A percentile compares a stretch with the other conserved stretches of the same genome.
phyloP scores from a whole-genome alignment of 495 filamentous ascomycete species.

The Cercophora newfieldiana region DNA sequence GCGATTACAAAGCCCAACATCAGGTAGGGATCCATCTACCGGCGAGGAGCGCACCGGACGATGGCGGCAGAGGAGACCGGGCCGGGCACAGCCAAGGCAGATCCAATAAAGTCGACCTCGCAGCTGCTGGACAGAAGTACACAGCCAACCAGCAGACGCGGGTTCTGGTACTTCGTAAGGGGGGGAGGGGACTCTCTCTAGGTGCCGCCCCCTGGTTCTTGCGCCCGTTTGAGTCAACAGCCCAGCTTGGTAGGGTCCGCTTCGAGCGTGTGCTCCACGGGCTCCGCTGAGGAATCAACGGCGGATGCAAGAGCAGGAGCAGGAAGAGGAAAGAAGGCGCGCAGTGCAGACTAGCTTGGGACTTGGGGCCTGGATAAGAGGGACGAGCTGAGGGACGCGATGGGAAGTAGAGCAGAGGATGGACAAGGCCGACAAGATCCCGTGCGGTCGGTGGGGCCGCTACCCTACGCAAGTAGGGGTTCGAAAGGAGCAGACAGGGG shows the following conservation, averaged over 20 bases:
- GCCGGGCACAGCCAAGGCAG: conserved; percentile 6
- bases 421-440: conserved; percentile 19
- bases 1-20: not conserved
- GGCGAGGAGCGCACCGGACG: not conserved
- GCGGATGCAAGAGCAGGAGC: not conserved
- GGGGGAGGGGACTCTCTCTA: not conserved
- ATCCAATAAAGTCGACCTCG: conserved; percentile 4
- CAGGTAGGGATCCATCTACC: not conserved
- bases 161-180: conserved; percentile 4
- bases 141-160: not conserved
- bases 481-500: not conserved
- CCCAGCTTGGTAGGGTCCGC: conserved; percentile 17
- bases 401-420: no score
- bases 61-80: not conserved
- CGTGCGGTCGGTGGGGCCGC: conserved; percentile 24
- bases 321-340: not conserved
- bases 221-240: conserved; percentile 28
- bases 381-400: conserved; percentile 3
- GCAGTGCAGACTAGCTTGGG: not conserved
- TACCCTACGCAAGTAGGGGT: conserved; percentile 7
- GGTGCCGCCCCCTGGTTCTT: conserved; percentile 18
- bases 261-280: conserved; percentile 1
- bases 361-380: not conserved
- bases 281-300: not conserved
- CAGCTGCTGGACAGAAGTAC: not conserved